A percentile compares a stretch with the other conserved stretches of the same genome.
Evolutionary conservation across 179 eudicot species (phyloP).

Genomic region (Sideroxylon spinosum): DNA sequence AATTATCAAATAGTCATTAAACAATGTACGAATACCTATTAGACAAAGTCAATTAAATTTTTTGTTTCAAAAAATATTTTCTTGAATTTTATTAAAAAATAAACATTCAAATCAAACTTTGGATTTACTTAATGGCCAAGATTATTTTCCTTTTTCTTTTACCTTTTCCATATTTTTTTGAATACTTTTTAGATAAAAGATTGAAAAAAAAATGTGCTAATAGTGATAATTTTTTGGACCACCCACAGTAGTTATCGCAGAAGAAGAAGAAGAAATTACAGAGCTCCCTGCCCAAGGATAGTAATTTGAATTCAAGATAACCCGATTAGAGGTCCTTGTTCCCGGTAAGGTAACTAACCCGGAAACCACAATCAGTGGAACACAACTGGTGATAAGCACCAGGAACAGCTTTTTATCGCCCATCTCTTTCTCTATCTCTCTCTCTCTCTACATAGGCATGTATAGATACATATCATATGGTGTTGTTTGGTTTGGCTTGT

Average conservation of each 20-base stretch:
- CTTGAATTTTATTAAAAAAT: no score
- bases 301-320: background rate
- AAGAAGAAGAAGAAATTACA: background rate
- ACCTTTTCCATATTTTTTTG: no score
- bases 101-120: no score
- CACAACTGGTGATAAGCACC: constrained; percentile 9
- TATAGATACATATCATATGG: background rate
- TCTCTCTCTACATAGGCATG: background rate
- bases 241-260: background rate
- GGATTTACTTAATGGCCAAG: no score
- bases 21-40: no score
- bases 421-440: background rate
- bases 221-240: no score
- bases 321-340: constrained; percentile 18
- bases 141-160: no score
- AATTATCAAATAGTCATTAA: no score
- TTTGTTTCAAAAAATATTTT: no score
- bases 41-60: no score
- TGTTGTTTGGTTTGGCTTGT: background rate
- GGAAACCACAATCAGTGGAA: constrained; percentile 21
- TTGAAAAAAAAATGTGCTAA: no score
- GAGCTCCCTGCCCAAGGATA: background rate
- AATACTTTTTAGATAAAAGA: no score
- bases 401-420: background rate
- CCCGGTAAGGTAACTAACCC: constrained; percentile 13